phyloP scores from a whole-genome alignment of 2,329 filamentous ascomycete genomes.

The Biscogniauxia sp. region DNA sequence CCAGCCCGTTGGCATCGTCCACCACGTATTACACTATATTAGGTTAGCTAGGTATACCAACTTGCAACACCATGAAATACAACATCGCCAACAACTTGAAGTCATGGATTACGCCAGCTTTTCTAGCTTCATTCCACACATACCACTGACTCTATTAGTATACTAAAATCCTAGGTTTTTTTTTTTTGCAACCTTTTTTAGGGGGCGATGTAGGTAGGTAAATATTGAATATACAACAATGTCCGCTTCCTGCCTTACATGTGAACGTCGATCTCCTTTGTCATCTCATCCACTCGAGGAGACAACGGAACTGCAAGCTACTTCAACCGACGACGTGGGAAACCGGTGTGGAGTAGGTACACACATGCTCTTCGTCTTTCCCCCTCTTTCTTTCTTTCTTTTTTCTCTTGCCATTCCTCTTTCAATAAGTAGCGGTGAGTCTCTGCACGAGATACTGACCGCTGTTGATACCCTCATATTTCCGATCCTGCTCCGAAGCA shows the following conservation, averaged over 20 bases:
- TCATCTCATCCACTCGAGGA: neutral
- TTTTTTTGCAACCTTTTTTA: too few relatives aligned
- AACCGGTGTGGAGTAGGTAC: neutral
- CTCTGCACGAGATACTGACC: conserved; percentile 80
- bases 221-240: neutral
- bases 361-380: neutral
- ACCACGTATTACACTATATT: too few relatives aligned
- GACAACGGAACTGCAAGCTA: neutral
- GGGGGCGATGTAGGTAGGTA: too few relatives aligned
- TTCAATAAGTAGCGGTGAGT: conserved; percentile 69
- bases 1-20: too few relatives aligned
- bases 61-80: too few relatives aligned
- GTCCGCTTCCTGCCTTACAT: neutral
- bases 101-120: too few relatives aligned
- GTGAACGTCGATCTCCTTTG: neutral
- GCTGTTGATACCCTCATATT: conserved; percentile 74
- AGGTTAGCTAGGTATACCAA: too few relatives aligned
- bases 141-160: too few relatives aligned
- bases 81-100: too few relatives aligned
- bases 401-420: neutral
- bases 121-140: too few relatives aligned
- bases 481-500: conserved; percentile 62
- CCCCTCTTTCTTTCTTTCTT: too few relatives aligned
- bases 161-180: neutral
- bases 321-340: neutral